Base-by-base conservation (phyloP, 2,329 filamentous ascomycete species). In the Xylaria sp. region DNA sequence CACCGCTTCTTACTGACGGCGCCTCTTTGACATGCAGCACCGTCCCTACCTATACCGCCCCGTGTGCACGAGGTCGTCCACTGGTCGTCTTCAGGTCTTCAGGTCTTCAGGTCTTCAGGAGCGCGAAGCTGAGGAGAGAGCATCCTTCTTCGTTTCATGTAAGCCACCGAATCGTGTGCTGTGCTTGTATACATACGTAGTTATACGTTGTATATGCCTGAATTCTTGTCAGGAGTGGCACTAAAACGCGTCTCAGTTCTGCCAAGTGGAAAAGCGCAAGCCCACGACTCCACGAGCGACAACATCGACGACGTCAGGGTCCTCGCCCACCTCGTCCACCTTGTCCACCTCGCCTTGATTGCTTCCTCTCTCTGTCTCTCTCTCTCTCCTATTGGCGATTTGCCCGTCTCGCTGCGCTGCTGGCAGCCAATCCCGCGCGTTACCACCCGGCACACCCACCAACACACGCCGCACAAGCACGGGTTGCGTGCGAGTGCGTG, bases 401-500 rank as follows among this genome's bases (percentile, higher is more conserved):
- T 35, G 38, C 44, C 55, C 21, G 11, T 49, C 38, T 21, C 60
- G 63, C 65, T 71, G 64, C 62, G 54, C 29, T 7, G 31, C 7
- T 13, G 37, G 25, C 54, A 68, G 56, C 70, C 69, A 72, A 70
- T 72, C 66, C 67, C 56, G 57, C 46, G 61, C 57, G 61, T 47
- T 54, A 63, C 59, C 59, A 59, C 48, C 44, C 57, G 40, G 35
- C 33, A 55, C 55, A 25, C 49, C 41, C 37, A n/a, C 25, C 63
- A 46, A 65, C 56, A 55, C 67, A 58, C 68, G 57, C 54, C 63
- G n/a, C n/a, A n/a, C n/a, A n/a, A n/a, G n/a, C n/a, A n/a, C n/a
- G n/a, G n/a, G 23, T 29, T 38, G 41, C 35, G 63, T 44, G 40
- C 37, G 38, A 29, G 47, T 53, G 51, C 35, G 61, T 23, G 33